Evolutionary conservation across 441 rosid genomes (phyloP).

Genomic region (Brassica hybrid): DNA sequence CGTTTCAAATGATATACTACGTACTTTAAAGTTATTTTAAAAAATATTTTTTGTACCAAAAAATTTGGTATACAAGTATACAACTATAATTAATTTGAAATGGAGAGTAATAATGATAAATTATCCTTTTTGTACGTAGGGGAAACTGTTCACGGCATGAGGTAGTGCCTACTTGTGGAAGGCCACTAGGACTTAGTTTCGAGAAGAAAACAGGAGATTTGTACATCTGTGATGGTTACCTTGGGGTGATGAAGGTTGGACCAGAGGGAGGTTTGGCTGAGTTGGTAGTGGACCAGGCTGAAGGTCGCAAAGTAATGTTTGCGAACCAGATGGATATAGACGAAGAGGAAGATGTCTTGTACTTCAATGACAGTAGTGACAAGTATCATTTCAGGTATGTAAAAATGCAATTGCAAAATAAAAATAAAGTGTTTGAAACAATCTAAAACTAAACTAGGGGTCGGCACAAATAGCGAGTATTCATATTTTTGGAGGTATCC

Average conservation of each 20-base stretch:
- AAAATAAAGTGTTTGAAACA: not conserved
- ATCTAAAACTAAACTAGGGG: not conserved
- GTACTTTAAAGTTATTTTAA: too few species aligned
- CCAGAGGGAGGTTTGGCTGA: conserved; percentile 68
- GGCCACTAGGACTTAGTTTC: conserved; percentile 42
- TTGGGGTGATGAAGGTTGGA: conserved; percentile 51
- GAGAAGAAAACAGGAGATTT: conserved; percentile 46
- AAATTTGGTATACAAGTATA: too few species aligned
- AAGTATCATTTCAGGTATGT: conserved; percentile 58
- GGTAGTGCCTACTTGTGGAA: conserved; percentile 39
- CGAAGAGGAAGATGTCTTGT: conserved; percentile 60
- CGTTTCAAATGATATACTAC: too few species aligned
- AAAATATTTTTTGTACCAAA: too few species aligned
- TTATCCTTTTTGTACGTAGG: conserved; percentile 20
- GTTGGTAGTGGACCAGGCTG: conserved; percentile 52
- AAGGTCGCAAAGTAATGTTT: conserved; percentile 55
- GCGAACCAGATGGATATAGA: conserved; percentile 73
- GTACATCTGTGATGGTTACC: conserved; percentile 50
- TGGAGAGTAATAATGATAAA: too few species aligned
- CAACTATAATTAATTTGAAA: too few species aligned
- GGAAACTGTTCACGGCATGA: conserved; percentile 38
- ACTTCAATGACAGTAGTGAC: conserved; percentile 75
- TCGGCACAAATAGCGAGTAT: not conserved
- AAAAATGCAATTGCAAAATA: not conserved
- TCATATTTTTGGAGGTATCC: not conserved